Conservation (phyloP, 352 stramenopile genomes). For the Ophiocytium majus region DNA sequence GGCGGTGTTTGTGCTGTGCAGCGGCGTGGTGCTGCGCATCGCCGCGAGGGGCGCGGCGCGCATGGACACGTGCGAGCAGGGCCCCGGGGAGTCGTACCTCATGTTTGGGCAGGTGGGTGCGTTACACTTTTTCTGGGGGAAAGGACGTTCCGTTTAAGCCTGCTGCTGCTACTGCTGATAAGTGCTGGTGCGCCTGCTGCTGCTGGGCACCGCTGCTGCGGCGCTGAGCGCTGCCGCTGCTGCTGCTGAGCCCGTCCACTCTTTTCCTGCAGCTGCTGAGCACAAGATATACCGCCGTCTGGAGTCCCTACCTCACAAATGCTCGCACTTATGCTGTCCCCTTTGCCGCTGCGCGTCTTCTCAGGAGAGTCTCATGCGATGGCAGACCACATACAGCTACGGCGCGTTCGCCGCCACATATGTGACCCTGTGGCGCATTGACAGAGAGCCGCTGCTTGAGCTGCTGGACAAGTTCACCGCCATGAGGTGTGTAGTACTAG, state of each 20-base stretch:
- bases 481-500: no score
- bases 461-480: not conserved
- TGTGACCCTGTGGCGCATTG: not conserved
- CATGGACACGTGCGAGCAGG: not conserved
- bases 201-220: no score
- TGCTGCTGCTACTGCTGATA: no score
- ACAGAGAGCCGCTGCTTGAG: not conserved
- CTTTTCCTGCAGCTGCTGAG: no score
- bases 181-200: no score
- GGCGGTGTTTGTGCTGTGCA: not conserved
- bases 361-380: not conserved
- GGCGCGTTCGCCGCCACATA: constrained; percentile 1
- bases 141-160: no score
- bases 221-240: no score
- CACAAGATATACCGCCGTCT: no score
- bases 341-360: no score
- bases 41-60: not conserved
- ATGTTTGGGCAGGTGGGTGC: constrained; percentile 6
- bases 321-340: no score
- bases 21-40: not conserved
- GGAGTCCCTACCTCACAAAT: no score
- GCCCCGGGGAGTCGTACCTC: not conserved
- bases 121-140: not conserved
- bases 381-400: not conserved
- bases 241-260: no score